Evolutionary conservation across 1,284 basidiomycete species (phyloP).

Genomic region (Tetrapyrgos nigripes): DNA sequence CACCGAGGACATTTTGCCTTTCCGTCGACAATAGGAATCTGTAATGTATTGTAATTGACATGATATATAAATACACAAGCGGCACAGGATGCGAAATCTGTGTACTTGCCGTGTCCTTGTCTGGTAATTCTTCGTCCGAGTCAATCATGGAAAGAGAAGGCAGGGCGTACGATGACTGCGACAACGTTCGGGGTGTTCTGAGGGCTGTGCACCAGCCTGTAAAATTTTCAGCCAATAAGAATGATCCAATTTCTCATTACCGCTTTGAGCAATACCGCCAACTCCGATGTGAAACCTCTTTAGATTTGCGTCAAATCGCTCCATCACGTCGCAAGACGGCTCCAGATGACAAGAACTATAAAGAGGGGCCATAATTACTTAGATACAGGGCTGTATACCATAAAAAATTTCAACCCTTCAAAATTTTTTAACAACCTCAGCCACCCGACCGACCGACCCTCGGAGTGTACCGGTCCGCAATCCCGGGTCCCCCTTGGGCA

Average conservation of each 20-base stretch:
- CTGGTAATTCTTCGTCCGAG: neutral
- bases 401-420: neutral
- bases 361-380: neutral
- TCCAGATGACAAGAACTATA: neutral
- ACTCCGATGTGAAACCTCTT: neutral
- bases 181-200: neutral
- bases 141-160: neutral
- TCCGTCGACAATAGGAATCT: neutral
- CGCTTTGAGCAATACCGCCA: too few relatives aligned
- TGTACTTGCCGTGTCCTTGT: neutral
- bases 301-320: neutral
- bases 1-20: neutral
- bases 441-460: too few relatives aligned
- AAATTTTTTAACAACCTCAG: neutral
- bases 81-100: too few relatives aligned
- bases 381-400: neutral
- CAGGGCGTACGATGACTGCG: too few relatives aligned
- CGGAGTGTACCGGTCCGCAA: constrained; percentile 2
- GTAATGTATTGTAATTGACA: neutral
- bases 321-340: neutral
- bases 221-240: neutral
- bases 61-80: too few relatives aligned
- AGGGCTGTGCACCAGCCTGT: neutral
- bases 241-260: neutral
- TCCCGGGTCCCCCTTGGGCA: constrained; percentile 1